Evolutionary conservation across 305 asterid species (phyloP).

Genomic region (Fraxinus dipetala): DNA sequence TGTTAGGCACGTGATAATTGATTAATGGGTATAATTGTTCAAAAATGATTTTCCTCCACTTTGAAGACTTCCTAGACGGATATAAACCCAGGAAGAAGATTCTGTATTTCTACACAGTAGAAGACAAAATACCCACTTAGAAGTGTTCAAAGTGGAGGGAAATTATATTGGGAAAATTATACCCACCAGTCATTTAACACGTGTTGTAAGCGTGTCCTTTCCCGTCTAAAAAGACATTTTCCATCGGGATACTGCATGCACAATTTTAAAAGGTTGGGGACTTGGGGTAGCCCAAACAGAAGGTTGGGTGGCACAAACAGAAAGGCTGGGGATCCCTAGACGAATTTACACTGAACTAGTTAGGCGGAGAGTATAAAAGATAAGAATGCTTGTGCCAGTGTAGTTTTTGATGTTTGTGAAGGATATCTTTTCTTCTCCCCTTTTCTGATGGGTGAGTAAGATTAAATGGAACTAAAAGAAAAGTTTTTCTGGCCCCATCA

Average conservation of each 20-base stretch:
- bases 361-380: background rate
- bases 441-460: background rate
- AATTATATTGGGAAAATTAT: background rate
- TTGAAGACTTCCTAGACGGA: background rate
- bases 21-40: background rate
- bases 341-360: background rate
- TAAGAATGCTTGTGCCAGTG: background rate
- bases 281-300: background rate
- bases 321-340: background rate
- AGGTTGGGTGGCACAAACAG: background rate
- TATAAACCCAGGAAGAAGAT: background rate
- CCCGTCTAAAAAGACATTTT: background rate
- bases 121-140: background rate
- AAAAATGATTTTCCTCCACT: background rate
- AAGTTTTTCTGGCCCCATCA: background rate
- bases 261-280: background rate
- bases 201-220: background rate
- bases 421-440: background rate
- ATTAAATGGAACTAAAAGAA: background rate
- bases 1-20: background rate
- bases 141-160: background rate
- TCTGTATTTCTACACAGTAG: background rate
- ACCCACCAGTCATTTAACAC: background rate
- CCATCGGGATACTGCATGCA: background rate
- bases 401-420: background rate